These are phyloP conservation scores for Starmerella floris DNA, from an alignment of 805 yeast genomes.

Conservation along the genomic window DNA sequence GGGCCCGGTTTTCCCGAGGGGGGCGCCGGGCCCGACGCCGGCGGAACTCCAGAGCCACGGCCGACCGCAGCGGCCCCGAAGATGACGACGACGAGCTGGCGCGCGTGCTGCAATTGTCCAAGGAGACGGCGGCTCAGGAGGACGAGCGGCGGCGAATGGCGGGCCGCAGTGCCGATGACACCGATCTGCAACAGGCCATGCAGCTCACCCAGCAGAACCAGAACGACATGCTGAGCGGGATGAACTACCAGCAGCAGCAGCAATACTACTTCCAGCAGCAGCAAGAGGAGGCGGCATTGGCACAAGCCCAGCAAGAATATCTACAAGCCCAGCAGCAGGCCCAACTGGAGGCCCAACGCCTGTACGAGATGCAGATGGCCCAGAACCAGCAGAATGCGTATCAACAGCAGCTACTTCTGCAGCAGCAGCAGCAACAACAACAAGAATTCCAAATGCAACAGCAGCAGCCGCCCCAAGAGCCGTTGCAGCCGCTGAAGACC, in stretches of 20 bases:
- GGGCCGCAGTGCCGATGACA: slow-evolving; percentile 24
- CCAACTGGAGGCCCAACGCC: slow-evolving; percentile 20
- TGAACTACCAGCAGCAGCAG: slow-evolving; percentile 9
- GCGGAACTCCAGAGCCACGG: slow-evolving; percentile 22
- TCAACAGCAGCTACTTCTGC: slow-evolving; percentile 25
- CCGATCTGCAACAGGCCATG: slow-evolving; percentile 55
- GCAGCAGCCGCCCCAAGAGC: slow-evolving; percentile 29
- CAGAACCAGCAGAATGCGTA: slow-evolving; percentile 21
- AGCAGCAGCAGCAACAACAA: slow-evolving; percentile 22
- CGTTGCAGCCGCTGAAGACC: slow-evolving; percentile 43
- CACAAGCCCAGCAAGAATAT: slow-evolving; percentile 32
- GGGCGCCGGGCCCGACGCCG: slow-evolving; percentile 18
- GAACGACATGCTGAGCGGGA: slow-evolving; percentile 27
- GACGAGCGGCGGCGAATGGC: slow-evolving; percentile 51
- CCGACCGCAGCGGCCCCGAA: slow-evolving; percentile 18
- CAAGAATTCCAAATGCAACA: slow-evolving; percentile 20
- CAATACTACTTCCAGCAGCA: slow-evolving; percentile 18
- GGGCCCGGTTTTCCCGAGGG: slow-evolving; percentile 27
- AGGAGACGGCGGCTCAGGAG: slow-evolving; percentile 51
- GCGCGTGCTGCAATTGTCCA: slow-evolving; percentile 68
- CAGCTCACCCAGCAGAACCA: slow-evolving; percentile 59
- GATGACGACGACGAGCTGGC: slow-evolving; percentile 58
- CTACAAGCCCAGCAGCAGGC: slow-evolving; percentile 22
- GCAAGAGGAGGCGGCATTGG: slow-evolving; percentile 18
- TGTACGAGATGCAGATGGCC: slow-evolving; percentile 25